Percentiles rank a stretch among this genome's conserved stretches.
Conservation (phyloP, 805 yeast species). For the Kuraishia cidri region DNA sequence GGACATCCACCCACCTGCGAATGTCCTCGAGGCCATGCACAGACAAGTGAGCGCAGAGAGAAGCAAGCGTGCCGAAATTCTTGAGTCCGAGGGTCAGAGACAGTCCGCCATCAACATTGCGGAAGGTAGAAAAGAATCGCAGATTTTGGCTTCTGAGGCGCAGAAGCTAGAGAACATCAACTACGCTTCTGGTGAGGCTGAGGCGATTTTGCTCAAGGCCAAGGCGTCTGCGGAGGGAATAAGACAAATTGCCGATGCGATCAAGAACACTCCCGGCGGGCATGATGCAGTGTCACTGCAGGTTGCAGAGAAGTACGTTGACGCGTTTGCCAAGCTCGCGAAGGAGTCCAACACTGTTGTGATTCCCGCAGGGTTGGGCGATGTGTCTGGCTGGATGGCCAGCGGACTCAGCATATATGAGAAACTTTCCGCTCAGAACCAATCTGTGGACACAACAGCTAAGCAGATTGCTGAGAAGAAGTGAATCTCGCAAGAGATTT, state of each 20-base stretch:
- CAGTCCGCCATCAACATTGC: slow-evolving; percentile 76
- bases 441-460: background rate
- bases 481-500: too few species aligned
- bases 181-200: slow-evolving; percentile 66
- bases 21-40: slow-evolving; percentile 86
- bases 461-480: too few species aligned
- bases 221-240: slow-evolving; percentile 71
- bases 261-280: slow-evolving; percentile 61
- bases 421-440: slow-evolving; percentile 23
- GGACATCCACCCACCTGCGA: slow-evolving; percentile 81
- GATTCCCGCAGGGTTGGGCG: slow-evolving; percentile 69
- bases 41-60: slow-evolving; percentile 84
- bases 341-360: slow-evolving; percentile 75
- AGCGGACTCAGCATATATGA: slow-evolving; percentile 69
- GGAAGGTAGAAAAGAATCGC: slow-evolving; percentile 69
- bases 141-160: slow-evolving; percentile 73
- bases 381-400: slow-evolving; percentile 66
- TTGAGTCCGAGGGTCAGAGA: slow-evolving; percentile 79
- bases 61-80: slow-evolving; percentile 78
- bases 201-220: slow-evolving; percentile 56
- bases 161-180: slow-evolving; percentile 51
- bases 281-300: slow-evolving; percentile 68
- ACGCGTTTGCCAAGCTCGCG: slow-evolving; percentile 74
- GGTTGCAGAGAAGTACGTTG: slow-evolving; percentile 78
- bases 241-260: slow-evolving; percentile 54